Evolutionary conservation across 2,329 filamentous ascomycete species (phyloP), one percentile per base, ranked within the genome.

Genomic region (Trichoderma simmonsii): DNA sequence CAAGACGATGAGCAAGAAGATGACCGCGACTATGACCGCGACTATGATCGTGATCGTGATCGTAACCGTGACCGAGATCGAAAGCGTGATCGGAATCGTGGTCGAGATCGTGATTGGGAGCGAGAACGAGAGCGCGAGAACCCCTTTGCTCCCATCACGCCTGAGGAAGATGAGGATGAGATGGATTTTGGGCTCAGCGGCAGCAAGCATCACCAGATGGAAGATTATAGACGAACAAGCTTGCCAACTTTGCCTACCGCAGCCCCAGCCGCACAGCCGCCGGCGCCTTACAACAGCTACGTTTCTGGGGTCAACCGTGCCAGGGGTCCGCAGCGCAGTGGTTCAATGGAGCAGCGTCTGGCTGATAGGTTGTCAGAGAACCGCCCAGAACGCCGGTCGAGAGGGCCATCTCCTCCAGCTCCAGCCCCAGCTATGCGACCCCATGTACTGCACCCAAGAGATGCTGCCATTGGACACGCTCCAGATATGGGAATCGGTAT

Each of bases 201-300:
- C 14, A 83, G 84, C 1, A 84, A 82, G 15, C 88, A 91, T 75
- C 88, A 89, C 76, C 86, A 90, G 85, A 90, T 90, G 72, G 88
- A 91, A 32, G 84, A 89, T 73, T 90, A 89, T 73, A 80, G 83
- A 61, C 68, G 71, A 24, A 63, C 68, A 6, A 73, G 67, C 81
- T 76, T 80, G 36, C 77, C 80, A 30, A 75, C 77, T 9, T 74
- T 79, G 26, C 72, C 77, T 59, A 70, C 72, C 15, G 36, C 72
- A 32, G 60, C 73, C 28, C 75, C 77, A 9, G 71, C 77, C 26
- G 75, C 79, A 34, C 74, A 74, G 39, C 71, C 71, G 77, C 78
- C 11, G 83, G 84, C 43, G 21, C 66, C 71, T 24, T 69, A 72
- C 32, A 51, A 11, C 21, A 57, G 71, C 70, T 87, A 88, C 74